Percentiles rank a stretch among this genome's conserved stretches.
phyloP scores from a whole-genome alignment of 73 alveolate species.

The Durusdinium trenchii region DNA sequence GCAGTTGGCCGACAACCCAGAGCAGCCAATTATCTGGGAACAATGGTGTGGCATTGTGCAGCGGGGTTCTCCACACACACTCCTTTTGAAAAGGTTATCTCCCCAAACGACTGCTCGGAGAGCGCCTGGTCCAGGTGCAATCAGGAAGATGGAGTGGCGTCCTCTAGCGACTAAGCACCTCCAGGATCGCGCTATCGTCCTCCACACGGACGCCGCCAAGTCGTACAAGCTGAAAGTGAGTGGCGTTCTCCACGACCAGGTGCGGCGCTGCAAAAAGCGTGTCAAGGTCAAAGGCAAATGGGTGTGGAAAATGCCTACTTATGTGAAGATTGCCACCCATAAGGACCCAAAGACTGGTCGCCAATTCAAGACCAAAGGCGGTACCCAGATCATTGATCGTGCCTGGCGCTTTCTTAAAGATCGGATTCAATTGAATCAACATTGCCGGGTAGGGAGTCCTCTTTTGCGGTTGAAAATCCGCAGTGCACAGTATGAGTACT shows the following conservation, averaged over 20 bases:
- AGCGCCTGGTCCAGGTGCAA: slow-evolving; percentile 45
- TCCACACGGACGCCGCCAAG: slow-evolving; percentile 48
- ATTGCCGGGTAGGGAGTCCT: slow-evolving; percentile 21
- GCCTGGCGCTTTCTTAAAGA: neutral
- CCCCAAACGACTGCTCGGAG: neutral
- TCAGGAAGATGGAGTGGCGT: no score
- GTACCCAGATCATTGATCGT: slow-evolving; percentile 10
- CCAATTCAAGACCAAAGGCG: neutral
- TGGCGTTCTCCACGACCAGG: slow-evolving; percentile 21
- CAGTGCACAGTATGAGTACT: slow-evolving; percentile 23
- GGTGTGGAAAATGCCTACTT: no score
- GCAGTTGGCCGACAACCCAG: neutral
- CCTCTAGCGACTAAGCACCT: slow-evolving; percentile 19
- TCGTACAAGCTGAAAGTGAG: neutral
- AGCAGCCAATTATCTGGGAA: neutral
- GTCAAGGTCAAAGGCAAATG: slow-evolving; percentile 5
- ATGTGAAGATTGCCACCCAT: neutral
- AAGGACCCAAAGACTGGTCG: neutral
- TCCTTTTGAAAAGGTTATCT: neutral
- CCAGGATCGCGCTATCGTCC: neutral
- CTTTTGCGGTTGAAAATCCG: neutral
- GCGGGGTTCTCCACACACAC: slow-evolving; percentile 8
- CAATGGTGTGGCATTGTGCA: slow-evolving; percentile 23
- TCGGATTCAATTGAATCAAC: neutral
- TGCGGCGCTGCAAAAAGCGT: neutral